A percentile compares a stretch with the other conserved stretches of the same genome.
Evolutionary conservation across 345 rosid genomes (phyloP).

Genomic region (Gossypium longicalyx): DNA sequence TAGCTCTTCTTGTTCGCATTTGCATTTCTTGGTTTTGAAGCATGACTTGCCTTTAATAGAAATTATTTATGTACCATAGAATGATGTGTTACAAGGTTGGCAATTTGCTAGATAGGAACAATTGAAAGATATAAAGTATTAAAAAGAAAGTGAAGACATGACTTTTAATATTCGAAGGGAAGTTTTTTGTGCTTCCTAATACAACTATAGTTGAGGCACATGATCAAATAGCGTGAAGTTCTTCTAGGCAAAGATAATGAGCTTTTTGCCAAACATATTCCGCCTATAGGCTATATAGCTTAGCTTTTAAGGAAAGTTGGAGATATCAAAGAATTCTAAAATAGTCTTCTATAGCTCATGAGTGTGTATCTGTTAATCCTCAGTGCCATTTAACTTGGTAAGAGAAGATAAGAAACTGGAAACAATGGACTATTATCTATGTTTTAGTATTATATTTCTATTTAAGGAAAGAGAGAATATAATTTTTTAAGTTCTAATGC

Average conservation of each 20-base stretch:
- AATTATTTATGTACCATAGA: background rate
- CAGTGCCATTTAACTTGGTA: background rate
- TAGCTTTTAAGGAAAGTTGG: background rate
- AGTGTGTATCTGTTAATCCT: background rate
- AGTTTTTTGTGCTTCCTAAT: background rate
- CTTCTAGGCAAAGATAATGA: background rate
- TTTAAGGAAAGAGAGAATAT: background rate
- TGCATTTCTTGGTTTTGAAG: background rate
- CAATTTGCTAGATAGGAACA: background rate
- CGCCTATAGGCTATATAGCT: background rate
- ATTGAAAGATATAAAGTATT: background rate
- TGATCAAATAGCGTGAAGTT: background rate
- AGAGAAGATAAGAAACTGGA: background rate
- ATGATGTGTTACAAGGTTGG: background rate
- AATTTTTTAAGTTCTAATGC: background rate
- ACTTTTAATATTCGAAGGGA: background rate
- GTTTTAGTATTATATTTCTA: background rate
- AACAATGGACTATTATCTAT: background rate
- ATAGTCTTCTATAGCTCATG: background rate
- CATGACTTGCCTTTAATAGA: background rate
- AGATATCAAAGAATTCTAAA: background rate
- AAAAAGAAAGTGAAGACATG: background rate
- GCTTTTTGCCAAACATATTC: background rate
- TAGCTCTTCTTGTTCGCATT: background rate
- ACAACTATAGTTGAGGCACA: background rate